phyloP scores from a whole-genome alignment of 805 yeast species.

The Wickerhamiella siamensis region DNA sequence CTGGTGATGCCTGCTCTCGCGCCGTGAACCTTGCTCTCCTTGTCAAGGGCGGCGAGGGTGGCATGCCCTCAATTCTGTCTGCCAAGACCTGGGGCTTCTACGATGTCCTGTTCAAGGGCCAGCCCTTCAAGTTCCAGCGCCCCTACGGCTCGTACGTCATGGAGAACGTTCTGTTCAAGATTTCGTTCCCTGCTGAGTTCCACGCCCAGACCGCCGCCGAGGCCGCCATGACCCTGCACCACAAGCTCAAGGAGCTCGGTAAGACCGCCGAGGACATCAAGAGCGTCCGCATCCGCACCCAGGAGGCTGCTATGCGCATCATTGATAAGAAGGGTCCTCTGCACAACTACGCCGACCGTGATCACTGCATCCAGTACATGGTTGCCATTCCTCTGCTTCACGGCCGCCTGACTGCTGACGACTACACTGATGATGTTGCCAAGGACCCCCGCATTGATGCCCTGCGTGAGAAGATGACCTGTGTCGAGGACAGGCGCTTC shows the following conservation, averaged over 20 bases:
- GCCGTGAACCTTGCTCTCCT: conserved; percentile 43
- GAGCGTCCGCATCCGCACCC: conserved; percentile 38
- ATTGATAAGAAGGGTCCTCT: conserved; percentile 47
- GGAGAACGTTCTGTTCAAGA: conserved; percentile 49
- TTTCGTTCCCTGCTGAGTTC: conserved; percentile 51
- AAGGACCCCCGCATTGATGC: conserved; percentile 37
- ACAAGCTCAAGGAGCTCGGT: conserved; percentile 28
- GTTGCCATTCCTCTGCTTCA: conserved; percentile 40
- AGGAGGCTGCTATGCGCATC: conserved; percentile 46
- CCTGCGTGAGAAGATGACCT: conserved; percentile 39
- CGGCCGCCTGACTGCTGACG: conserved; percentile 45
- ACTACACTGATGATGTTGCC: conserved; percentile 39
- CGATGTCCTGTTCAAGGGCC: conserved; percentile 42
- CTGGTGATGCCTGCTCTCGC: conserved; percentile 47
- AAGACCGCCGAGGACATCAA: conserved; percentile 36
- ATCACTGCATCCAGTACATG: conserved; percentile 54
- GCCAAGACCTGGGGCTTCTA: conserved; percentile 52
- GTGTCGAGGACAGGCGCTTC: conserved; percentile 37
- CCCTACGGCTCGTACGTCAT: conserved; percentile 42
- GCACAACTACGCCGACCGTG: conserved; percentile 50
- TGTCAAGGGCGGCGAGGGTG: conserved; percentile 39
- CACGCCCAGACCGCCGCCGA: conserved; percentile 55
- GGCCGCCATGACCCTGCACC: conserved; percentile 36
- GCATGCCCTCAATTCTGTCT: conserved; percentile 43
- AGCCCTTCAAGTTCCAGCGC: conserved; percentile 40